Conservation (phyloP, 2,329 filamentous ascomycete genomes). For the Coniochaeta prunicola region DNA sequence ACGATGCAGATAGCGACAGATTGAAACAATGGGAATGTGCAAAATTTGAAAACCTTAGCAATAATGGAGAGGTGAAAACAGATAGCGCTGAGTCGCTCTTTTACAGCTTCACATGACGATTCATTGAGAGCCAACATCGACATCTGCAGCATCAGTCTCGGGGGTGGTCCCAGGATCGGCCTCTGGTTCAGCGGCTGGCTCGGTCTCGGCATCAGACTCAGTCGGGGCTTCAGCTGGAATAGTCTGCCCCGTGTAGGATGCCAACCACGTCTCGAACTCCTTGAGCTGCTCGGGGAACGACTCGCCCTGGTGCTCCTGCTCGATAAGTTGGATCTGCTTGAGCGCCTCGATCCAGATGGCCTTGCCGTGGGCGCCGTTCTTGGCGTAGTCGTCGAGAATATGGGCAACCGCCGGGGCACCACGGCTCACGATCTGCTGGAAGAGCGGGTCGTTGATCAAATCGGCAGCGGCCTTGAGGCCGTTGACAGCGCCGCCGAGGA, state of each 20-base stretch:
- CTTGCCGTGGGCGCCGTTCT: constrained; percentile 1
- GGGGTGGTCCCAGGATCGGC: neutral
- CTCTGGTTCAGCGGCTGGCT: neutral
- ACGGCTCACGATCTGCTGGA: neutral
- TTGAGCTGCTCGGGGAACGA: neutral
- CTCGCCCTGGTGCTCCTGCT: neutral
- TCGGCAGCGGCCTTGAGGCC: neutral
- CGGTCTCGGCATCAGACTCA: neutral
- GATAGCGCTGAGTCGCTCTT: neutral
- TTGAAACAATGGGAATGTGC: no score
- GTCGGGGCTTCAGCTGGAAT: neutral
- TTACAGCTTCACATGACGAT: neutral
- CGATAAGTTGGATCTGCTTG: neutral
- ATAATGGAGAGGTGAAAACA: no score
- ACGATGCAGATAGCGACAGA: no score
- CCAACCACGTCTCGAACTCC: constrained; percentile 1
- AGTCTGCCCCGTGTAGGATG: neutral
- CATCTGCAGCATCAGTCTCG: neutral
- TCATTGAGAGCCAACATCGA: neutral
- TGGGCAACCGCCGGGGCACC: neutral
- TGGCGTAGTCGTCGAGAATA: constrained; percentile 2
- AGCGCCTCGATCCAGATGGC: constrained; percentile 1
- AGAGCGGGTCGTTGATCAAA: neutral
- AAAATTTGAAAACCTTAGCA: neutral
- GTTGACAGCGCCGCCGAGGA: neutral